A percentile compares a stretch with the other conserved stretches of the same genome.
Evolutionary conservation across 352 stramenopile genomes (phyloP).

Genomic region (Globisporangium apiculatum): DNA sequence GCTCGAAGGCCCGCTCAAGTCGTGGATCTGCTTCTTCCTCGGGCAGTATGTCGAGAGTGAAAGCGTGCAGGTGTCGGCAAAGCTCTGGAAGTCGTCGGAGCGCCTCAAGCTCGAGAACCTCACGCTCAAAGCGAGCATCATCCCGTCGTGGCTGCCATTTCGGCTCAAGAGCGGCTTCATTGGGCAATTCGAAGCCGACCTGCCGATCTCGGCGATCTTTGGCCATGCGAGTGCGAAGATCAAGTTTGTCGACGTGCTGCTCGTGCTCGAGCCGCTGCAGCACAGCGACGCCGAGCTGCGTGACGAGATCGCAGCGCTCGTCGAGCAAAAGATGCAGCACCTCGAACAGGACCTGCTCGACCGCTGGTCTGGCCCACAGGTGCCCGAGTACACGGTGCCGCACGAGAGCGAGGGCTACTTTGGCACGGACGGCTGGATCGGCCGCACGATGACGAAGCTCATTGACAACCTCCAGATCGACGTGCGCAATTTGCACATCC

Average conservation of each 20-base stretch:
- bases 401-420: slow-evolving; percentile 86
- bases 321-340: slow-evolving; percentile 61
- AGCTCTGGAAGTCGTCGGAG: slow-evolving; percentile 85
- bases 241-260: slow-evolving; percentile 81
- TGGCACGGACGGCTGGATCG: slow-evolving; percentile 83
- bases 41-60: slow-evolving; percentile 86
- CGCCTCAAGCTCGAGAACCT: slow-evolving; percentile 84
- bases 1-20: slow-evolving; percentile 85
- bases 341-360: slow-evolving; percentile 76
- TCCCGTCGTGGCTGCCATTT: slow-evolving; percentile 80
- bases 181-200: slow-evolving; percentile 74
- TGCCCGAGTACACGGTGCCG: slow-evolving; percentile 53
- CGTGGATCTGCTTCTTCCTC: slow-evolving; percentile 80
- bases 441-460: slow-evolving; percentile 83
- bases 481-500: slow-evolving; percentile 81
- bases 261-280: slow-evolving; percentile 65
- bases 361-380: slow-evolving; percentile 63
- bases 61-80: slow-evolving; percentile 77
- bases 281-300: slow-evolving; percentile 69
- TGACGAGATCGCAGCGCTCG: slow-evolving; percentile 43
- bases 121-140: slow-evolving; percentile 74
- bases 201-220: slow-evolving; percentile 85
- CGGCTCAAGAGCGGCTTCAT: slow-evolving; percentile 84
- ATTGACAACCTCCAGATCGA: slow-evolving; percentile 90
- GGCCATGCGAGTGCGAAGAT: slow-evolving; percentile 74